Percentiles rank a stretch among this genome's conserved stretches.
Conservation (phyloP, 176 grass and related monocot genomes). For the Oropetium thomaeum region DNA sequence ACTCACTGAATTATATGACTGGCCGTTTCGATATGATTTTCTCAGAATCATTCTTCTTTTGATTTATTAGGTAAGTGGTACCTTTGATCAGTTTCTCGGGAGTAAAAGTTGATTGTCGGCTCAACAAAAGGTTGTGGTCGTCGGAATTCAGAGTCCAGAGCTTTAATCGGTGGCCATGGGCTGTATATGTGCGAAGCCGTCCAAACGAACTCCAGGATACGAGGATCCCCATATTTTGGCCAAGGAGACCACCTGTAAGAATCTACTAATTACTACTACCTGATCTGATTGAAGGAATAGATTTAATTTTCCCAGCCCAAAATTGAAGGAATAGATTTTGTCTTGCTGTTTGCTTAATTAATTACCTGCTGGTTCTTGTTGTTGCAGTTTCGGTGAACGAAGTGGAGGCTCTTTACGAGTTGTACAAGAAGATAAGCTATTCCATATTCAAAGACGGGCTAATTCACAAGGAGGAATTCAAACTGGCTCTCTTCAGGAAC, state of each 20-base stretch:
- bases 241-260: conserved; percentile 70
- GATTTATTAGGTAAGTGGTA: conserved; percentile 15
- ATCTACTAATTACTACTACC: background rate
- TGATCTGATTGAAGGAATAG: too few species aligned
- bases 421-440: conserved; percentile 79
- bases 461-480: conserved; percentile 92
- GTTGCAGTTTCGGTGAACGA: conserved; percentile 63
- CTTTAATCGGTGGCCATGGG: conserved; percentile 42
- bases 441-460: conserved; percentile 70
- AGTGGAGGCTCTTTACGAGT: conserved; percentile 76
- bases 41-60: background rate
- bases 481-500: conserved; percentile 80
- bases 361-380: too few species aligned
- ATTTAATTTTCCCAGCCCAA: background rate
- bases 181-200: conserved; percentile 45
- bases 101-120: background rate
- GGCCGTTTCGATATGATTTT: background rate
- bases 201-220: conserved; percentile 35
- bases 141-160: background rate
- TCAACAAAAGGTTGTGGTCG: background rate
- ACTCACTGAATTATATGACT: background rate
- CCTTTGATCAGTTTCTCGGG: conserved; percentile 2
- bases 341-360: background rate
- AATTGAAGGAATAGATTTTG: background rate
- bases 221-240: conserved; percentile 54